phyloP scores from a whole-genome alignment of 2,329 filamentous ascomycete species.

The Aspergillus bombycis region DNA sequence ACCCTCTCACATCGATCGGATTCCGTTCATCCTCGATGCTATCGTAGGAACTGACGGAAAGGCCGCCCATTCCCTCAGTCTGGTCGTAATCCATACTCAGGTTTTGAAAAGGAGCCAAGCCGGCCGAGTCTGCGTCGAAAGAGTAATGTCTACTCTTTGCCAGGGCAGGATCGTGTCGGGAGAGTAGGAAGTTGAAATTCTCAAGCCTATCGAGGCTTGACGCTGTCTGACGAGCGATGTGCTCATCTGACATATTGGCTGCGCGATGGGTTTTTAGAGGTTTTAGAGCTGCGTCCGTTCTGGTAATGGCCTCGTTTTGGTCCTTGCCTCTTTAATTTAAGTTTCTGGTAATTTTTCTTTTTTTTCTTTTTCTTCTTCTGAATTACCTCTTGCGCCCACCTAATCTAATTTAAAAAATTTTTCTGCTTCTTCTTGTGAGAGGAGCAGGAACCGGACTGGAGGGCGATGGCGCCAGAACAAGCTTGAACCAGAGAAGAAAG shows the following conservation, averaged over 20 bases:
- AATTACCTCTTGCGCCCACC: background rate
- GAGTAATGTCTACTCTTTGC: slow-evolving; percentile 42
- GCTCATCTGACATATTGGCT: slow-evolving; percentile 39
- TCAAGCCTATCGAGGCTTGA: slow-evolving; percentile 38
- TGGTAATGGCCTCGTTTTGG: slow-evolving; percentile 5
- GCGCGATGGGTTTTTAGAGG: slow-evolving; percentile 14
- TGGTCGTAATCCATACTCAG: slow-evolving; percentile 45
- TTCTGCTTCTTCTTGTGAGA: slow-evolving; percentile 14
- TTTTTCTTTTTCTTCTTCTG: slow-evolving; percentile 10
- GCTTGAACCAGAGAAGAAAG: slow-evolving; percentile 13
- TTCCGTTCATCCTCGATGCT: slow-evolving; percentile 45
- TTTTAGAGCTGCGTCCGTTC: slow-evolving; percentile 15
- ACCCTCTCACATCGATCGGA: slow-evolving; percentile 42
- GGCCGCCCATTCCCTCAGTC: slow-evolving; percentile 44
- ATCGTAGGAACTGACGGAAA: slow-evolving; percentile 47
- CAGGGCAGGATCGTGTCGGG: slow-evolving; percentile 35
- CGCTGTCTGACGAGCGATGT: slow-evolving; percentile 29
- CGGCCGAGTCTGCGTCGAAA: slow-evolving; percentile 39
- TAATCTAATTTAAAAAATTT: background rate
- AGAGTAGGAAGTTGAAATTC: slow-evolving; percentile 42
- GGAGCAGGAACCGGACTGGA: slow-evolving; percentile 15
- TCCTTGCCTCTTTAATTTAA: slow-evolving; percentile 18
- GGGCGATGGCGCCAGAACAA: slow-evolving; percentile 22
- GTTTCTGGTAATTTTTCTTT: slow-evolving; percentile 17
- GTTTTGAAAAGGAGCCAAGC: slow-evolving; percentile 35